A percentile compares a stretch with the other conserved stretches of the same genome.
phyloP scores from a whole-genome alignment of 2,329 filamentous ascomycete species.

The Mariannaea elegans region DNA sequence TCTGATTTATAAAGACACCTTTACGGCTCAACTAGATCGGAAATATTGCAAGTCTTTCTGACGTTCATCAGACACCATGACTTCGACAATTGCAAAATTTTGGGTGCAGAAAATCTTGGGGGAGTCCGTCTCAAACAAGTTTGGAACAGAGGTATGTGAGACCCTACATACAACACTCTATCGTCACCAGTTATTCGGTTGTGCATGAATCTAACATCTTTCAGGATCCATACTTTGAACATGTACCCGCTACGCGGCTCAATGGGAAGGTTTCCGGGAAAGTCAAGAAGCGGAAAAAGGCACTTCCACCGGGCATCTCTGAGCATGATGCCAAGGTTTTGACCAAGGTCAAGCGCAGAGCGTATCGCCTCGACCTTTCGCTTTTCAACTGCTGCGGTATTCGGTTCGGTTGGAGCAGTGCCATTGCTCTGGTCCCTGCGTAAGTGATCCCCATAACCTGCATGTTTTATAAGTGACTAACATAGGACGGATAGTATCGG shows the following conservation, averaged over 20 bases:
- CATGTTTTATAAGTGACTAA: background rate
- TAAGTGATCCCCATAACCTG: conserved; percentile 56
- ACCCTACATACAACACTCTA: background rate
- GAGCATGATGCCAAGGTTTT: conserved; percentile 83
- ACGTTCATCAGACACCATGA: conserved; percentile 51
- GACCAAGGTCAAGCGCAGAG: conserved; percentile 84
- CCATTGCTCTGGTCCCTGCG: conserved; percentile 85
- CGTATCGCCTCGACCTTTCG: conserved; percentile 85
- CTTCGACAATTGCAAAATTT: conserved; percentile 61
- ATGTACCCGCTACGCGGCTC: conserved; percentile 77
- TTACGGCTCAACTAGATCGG: background rate
- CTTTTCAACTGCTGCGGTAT: conserved; percentile 85
- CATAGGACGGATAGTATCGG: conserved; percentile 64
- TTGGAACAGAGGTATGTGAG: conserved; percentile 61
- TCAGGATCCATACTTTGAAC: conserved; percentile 91
- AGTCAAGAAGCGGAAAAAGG: conserved; percentile 85
- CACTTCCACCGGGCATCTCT: conserved; percentile 83
- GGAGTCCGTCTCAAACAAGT: conserved; percentile 65
- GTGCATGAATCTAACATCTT: conserved; percentile 33
- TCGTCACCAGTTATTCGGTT: background rate
- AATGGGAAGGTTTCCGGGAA: conserved; percentile 73
- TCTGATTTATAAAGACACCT: conserved; percentile 19
- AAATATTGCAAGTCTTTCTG: background rate
- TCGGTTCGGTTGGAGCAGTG: conserved; percentile 86
- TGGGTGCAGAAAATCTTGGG: conserved; percentile 66